phyloP scores from a whole-genome alignment of 306 rosid species.

The Parietaria judaica region DNA sequence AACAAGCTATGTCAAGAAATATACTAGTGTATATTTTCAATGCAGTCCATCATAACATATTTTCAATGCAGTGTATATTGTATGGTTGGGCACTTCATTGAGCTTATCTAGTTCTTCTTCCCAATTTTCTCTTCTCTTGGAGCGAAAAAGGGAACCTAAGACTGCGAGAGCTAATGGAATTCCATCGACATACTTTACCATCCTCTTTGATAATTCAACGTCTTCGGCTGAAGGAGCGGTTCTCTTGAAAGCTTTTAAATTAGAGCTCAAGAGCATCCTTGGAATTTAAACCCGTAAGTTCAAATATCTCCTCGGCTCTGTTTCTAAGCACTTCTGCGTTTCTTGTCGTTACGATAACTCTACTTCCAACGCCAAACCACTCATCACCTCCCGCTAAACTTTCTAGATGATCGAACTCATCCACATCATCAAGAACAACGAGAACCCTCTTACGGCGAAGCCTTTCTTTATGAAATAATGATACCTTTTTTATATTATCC shows the following conservation, averaged over 20 bases:
- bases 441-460: no score
- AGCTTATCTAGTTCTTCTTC: not conserved
- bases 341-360: no score
- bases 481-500: no score
- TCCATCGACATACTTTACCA: constrained; percentile 7
- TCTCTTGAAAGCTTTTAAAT: constrained; percentile 5
- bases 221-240: not conserved
- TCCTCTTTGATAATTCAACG: not conserved
- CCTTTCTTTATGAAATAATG: no score
- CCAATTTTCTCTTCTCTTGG: no score
- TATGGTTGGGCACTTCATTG: no score
- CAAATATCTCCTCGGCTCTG: not conserved
- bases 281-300: not conserved
- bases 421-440: no score
- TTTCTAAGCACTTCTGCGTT: not conserved
- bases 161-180: no score
- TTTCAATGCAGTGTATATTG: not conserved
- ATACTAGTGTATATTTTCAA: not conserved
- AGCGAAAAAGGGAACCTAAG: no score
- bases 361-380: no score
- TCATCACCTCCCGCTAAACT: no score
- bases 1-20: constrained; percentile 6
- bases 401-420: no score
- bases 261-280: constrained; percentile 2
- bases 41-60: not conserved